Base-by-base conservation (phyloP, 768 basidiomycete genomes). In the Xerocomus brunneocitrinus region DNA sequence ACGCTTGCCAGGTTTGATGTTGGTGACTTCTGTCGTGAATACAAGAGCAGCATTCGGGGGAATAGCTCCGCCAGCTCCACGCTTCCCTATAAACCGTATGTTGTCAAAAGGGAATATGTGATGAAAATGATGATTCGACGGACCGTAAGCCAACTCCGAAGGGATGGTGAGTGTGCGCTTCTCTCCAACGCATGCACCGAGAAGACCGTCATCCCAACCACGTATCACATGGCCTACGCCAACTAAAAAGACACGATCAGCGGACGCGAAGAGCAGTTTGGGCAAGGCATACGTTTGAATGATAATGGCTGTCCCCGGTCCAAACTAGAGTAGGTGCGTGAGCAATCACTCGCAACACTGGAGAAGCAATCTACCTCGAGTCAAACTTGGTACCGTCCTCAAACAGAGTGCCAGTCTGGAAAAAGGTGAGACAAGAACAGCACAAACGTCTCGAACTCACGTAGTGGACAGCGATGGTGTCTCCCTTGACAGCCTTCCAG, bases 101-200 rank as follows among this genome's bases (percentile, higher is more conserved):
- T n/a, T 3, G 7, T 38, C 56, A 42, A 47, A 38, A 41, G 22
- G 1, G 30, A 13, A 50, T 19, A 24, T 39, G 5, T n/a, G 4
- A 19, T 16, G 47, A 3, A 28, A 13, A 42, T 1, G 9, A 25
- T 14, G 7, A 34, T 14, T 30, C 10, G 5, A 76, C 88, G 53
- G 52, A 93, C 94, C 93, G 61, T 97, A 97, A 22, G 84, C 94
- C 74, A 85, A 73, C 47, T 74, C 56, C 6, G 91, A 65, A 13
- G 94, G 94, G 56, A 98, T 95, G 24, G 87, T 94, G 55, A 98
- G 78, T 5, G 77, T 90, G 41, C 94, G 86, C 76, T 91, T 93
- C 75, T 97, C 94, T 55, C 80, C 75, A 36, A 91, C 66, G 66
- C 94, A 95, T 85, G 95, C 93, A 50, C 87, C 89, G 36, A 79